These are phyloP conservation scores for Simplicillium aogashimaense DNA, from an alignment of 2,329 filamentous ascomycete species.

Conservation along the genomic window DNA sequence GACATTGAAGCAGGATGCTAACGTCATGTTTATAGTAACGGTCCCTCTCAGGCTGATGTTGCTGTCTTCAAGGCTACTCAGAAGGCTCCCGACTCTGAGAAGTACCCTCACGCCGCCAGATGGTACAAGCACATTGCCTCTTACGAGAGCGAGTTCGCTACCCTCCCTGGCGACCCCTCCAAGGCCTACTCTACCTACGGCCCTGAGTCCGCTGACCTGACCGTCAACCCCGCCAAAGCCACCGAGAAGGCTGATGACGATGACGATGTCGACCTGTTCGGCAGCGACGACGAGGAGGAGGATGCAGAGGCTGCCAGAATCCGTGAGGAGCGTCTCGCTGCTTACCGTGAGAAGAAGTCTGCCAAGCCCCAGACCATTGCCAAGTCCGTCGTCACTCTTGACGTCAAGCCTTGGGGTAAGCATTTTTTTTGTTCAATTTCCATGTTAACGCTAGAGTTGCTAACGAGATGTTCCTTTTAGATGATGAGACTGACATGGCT, in stretches of 20 bases:
- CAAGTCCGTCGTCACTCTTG: slow-evolving; percentile 92
- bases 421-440: slow-evolving; percentile 12
- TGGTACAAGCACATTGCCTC: slow-evolving; percentile 99
- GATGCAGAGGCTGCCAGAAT: slow-evolving; percentile 76
- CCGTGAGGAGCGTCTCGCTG: slow-evolving; percentile 81
- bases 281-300: slow-evolving; percentile 87
- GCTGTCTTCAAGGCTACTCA: slow-evolving; percentile 86
- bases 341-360: slow-evolving; percentile 96
- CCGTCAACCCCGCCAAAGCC: slow-evolving; percentile 79
- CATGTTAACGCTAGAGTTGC: neutral
- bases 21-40: slow-evolving; percentile 27
- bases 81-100: slow-evolving; percentile 63
- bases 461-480: slow-evolving; percentile 28
- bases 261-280: slow-evolving; percentile 88
- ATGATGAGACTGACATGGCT: slow-evolving; percentile 90
- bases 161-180: slow-evolving; percentile 81
- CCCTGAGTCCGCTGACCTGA: slow-evolving; percentile 67
- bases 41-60: slow-evolving; percentile 89
- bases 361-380: slow-evolving; percentile 83
- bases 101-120: slow-evolving; percentile 88
- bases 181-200: slow-evolving; percentile 87
- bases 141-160: slow-evolving; percentile 86
- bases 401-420: slow-evolving; percentile 99
- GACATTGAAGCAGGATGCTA: neutral
- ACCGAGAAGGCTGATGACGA: slow-evolving; percentile 60